phyloP scores from a whole-genome alignment of 192 early-diverging fungal species.

The Rhizoclosmatium sp. region DNA sequence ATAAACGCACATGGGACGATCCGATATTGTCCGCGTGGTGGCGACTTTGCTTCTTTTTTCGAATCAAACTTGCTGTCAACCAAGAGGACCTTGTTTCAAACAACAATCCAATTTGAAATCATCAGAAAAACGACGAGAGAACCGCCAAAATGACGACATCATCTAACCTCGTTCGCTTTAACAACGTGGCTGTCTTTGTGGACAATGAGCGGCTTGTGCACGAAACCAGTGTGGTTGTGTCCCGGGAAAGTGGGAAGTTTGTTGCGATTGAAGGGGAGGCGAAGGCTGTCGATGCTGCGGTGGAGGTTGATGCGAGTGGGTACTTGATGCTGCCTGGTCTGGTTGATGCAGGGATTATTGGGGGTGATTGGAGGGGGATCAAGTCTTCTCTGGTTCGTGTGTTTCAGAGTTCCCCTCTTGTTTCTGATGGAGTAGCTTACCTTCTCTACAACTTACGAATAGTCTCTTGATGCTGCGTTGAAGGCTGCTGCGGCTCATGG shows the following conservation, averaged over 20 bases:
- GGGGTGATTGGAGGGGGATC: neutral
- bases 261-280: neutral
- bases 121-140: too few species aligned
- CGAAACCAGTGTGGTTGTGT: neutral
- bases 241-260: neutral
- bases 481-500: constrained; percentile 20
- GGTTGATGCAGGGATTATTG: constrained; percentile 47
- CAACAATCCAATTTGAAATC: too few species aligned
- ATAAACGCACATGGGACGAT: too few species aligned
- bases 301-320: constrained; percentile 40
- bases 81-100: too few species aligned
- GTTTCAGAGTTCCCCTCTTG: neutral
- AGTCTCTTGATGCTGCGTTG: constrained; percentile 5
- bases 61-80: too few species aligned
- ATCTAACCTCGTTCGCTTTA: too few species aligned
- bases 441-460: neutral
- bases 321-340: constrained; percentile 52
- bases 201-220: too few species aligned
- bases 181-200: too few species aligned
- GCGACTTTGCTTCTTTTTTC: too few species aligned
- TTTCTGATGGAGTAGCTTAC: too few species aligned
- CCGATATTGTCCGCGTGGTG: too few species aligned
- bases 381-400: neutral
- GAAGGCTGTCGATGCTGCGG: neutral
- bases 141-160: too few species aligned